Percentiles rank a stretch among this genome's conserved stretches.
Conservation (phyloP, 306 rosid species). For the Trichosanthes truncata region DNA sequence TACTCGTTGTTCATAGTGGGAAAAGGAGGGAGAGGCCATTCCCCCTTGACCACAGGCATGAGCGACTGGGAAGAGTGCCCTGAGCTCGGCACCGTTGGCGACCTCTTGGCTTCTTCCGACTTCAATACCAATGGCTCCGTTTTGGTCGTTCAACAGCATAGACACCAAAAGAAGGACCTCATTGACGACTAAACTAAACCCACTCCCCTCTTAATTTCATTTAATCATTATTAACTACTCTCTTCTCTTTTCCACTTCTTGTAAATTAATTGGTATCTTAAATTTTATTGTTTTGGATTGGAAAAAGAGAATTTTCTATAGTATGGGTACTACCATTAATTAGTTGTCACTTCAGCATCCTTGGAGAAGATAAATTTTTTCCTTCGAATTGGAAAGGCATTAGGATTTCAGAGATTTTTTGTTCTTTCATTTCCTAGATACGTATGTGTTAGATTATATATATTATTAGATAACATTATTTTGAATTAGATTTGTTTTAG, state of each 20-base stretch:
- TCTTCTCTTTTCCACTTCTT: neutral
- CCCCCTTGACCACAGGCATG: conserved; percentile 68
- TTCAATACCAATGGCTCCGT: conserved; percentile 61
- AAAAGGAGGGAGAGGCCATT: conserved; percentile 71
- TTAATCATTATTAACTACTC: too few relatives aligned
- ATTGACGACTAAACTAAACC: conserved; percentile 12
- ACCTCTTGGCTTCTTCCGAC: conserved; percentile 86
- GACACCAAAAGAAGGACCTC: conserved; percentile 45
- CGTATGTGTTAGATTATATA: too few relatives aligned
- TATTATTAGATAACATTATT: too few relatives aligned
- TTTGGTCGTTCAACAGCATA: conserved; percentile 77
- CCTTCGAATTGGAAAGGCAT: too few relatives aligned
- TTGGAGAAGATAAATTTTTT: too few relatives aligned
- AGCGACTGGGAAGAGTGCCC: conserved; percentile 98
- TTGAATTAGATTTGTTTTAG: too few relatives aligned
- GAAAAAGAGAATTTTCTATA: too few relatives aligned
- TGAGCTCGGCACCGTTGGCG: conserved; percentile 93
- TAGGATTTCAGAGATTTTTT: too few relatives aligned
- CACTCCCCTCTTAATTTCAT: neutral
- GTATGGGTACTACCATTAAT: too few relatives aligned
- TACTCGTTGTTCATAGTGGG: conserved; percentile 79
- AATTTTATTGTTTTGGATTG: neutral
- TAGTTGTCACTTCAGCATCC: too few relatives aligned
- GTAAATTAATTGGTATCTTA: neutral
- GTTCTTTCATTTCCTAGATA: too few relatives aligned